Evolutionary conservation across 139 green algal genomes (phyloP).

Genomic region (Microglena sp.): DNA sequence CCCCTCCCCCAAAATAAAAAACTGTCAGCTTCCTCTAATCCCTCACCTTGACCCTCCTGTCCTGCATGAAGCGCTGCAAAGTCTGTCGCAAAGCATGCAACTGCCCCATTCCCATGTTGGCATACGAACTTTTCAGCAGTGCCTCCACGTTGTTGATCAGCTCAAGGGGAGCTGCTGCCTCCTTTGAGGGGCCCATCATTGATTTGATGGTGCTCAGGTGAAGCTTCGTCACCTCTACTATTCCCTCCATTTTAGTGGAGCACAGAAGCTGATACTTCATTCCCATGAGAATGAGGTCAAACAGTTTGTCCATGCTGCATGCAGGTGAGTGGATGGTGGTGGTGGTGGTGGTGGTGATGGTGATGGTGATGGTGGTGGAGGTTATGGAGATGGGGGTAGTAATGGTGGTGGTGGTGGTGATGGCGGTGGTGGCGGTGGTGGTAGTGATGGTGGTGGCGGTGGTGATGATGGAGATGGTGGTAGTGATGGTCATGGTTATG

Average conservation of each 20-base stretch:
- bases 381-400: no score
- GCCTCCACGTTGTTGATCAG: constrained; percentile 23
- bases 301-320: constrained; percentile 75
- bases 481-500: no score
- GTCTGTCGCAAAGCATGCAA: constrained; percentile 40
- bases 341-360: no score
- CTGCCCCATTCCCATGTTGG: constrained; percentile 23
- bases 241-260: constrained; percentile 20
- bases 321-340: no score
- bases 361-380: no score
- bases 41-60: constrained; percentile 45
- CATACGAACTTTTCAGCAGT: constrained; percentile 21
- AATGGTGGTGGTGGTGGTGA: no score
- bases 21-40: neutral
- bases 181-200: constrained; percentile 19
- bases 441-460: no score
- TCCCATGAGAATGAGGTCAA: constrained; percentile 74
- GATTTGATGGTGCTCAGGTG: constrained; percentile 33
- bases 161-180: constrained; percentile 1
- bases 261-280: constrained; percentile 62
- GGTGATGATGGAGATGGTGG: no score
- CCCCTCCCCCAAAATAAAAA: neutral
- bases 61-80: constrained; percentile 49
- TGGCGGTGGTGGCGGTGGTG: no score
- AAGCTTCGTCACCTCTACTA: constrained; percentile 40